Conservation (phyloP, 1,284 basidiomycete species). For the Meira miltonrushii region DNA sequence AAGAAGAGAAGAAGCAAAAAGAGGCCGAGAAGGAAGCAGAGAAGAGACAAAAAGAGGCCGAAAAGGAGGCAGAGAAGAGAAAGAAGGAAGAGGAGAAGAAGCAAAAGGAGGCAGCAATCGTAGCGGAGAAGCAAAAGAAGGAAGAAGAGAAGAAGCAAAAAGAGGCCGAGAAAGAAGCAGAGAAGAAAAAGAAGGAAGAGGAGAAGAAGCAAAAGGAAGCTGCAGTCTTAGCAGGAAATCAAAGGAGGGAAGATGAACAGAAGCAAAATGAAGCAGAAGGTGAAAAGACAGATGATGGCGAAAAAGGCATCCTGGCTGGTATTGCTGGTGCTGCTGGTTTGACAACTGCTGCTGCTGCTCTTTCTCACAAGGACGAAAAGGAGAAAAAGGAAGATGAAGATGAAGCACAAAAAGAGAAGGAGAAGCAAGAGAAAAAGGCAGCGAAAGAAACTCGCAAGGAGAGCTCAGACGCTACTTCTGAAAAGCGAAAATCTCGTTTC, state of each 20-base stretch:
- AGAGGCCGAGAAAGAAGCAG: constrained; percentile 9
- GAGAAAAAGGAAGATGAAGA: constrained; percentile 30
- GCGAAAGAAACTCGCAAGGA: neutral
- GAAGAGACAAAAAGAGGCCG: constrained; percentile 1
- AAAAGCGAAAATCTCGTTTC: too few species aligned
- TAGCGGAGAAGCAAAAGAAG: constrained; percentile 1
- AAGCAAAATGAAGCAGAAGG: constrained; percentile 3
- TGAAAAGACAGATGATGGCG: too few species aligned
- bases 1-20: constrained; percentile 3
- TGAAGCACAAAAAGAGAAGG: constrained; percentile 1
- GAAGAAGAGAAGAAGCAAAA: constrained; percentile 5
- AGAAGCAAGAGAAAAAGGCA: constrained; percentile 13
- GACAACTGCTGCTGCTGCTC: constrained; percentile 1
- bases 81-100: constrained; percentile 10
- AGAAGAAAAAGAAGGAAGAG: constrained; percentile 5
- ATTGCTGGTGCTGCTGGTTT: neutral
- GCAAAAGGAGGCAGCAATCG: constrained; percentile 3
- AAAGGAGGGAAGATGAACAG: constrained; percentile 6
- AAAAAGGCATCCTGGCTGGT: neutral
- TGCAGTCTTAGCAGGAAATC: too few species aligned
- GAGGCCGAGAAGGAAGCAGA: constrained; percentile 10
- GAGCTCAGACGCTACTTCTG: too few species aligned
- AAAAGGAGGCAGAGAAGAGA: neutral
- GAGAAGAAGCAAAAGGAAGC: too few species aligned
- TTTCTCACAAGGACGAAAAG: constrained; percentile 4